Evolutionary conservation across 2,329 filamentous ascomycete genomes (phyloP).

Genomic region (Fusarium sp.): DNA sequence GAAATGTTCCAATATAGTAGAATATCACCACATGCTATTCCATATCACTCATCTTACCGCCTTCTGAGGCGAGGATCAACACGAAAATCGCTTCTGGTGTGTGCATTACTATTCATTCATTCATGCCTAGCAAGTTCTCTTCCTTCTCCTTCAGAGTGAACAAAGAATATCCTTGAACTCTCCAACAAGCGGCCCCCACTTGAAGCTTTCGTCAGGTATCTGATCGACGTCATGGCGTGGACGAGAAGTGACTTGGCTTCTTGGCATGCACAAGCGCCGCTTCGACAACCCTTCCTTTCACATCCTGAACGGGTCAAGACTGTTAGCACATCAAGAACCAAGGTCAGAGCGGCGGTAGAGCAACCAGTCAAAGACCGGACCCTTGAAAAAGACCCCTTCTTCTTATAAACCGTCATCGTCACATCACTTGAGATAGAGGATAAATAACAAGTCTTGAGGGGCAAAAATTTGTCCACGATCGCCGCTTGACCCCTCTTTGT

Average conservation of each 20-base stretch:
- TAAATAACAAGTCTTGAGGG: background rate
- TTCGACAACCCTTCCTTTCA: conserved; percentile 19
- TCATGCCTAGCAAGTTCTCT: conserved; percentile 7
- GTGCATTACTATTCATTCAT: conserved; percentile 1
- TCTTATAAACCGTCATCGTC: conserved; percentile 24
- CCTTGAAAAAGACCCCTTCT: conserved; percentile 32
- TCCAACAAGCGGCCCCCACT: conserved; percentile 31
- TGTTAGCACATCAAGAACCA: conserved; percentile 15
- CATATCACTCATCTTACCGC: conserved; percentile 15
- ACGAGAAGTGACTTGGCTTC: conserved; percentile 25
- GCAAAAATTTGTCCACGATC: conserved; percentile 23
- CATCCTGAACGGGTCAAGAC: conserved; percentile 15
- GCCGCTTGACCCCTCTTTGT: conserved; percentile 34
- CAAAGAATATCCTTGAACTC: conserved; percentile 12
- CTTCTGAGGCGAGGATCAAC: conserved; percentile 29
- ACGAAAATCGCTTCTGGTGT: conserved; percentile 17
- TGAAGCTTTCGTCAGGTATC: conserved; percentile 32
- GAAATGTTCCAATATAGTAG: background rate
- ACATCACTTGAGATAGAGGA: conserved; percentile 10
- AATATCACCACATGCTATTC: conserved; percentile 25
- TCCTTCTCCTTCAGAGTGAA: conserved; percentile 10
- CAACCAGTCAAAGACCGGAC: conserved; percentile 29
- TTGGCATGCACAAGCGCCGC: conserved; percentile 34
- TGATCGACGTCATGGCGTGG: conserved; percentile 44
- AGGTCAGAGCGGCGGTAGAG: conserved; percentile 13